These are phyloP conservation scores for Aspergillus quadricinctus DNA, from an alignment of 2,329 filamentous ascomycete species.

Conservation along the genomic window DNA sequence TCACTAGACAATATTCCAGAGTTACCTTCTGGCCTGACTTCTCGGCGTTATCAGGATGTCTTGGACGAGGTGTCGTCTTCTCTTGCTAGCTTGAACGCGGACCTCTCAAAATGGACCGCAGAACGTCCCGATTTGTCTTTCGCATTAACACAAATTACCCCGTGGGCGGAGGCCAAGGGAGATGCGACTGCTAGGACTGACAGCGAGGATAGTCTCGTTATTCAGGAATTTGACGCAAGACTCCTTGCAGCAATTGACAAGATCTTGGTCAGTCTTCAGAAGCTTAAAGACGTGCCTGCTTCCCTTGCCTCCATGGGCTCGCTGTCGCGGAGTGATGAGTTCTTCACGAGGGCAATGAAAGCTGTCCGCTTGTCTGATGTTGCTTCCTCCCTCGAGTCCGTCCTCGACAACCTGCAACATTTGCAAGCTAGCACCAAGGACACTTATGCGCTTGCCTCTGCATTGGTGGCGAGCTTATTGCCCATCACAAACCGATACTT, in stretches of 20 bases:
- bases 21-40: slow-evolving; percentile 51
- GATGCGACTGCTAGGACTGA: slow-evolving; percentile 6
- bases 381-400: slow-evolving; percentile 39
- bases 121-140: slow-evolving; percentile 59
- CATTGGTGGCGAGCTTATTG: slow-evolving; percentile 57
- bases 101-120: slow-evolving; percentile 44
- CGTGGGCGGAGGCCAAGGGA: slow-evolving; percentile 53
- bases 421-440: slow-evolving; percentile 42
- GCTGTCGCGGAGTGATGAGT: slow-evolving; percentile 55
- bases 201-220: slow-evolving; percentile 18
- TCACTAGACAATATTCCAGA: slow-evolving; percentile 42
- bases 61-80: slow-evolving; percentile 24
- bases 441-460: slow-evolving; percentile 46
- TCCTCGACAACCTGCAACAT: slow-evolving; percentile 44
- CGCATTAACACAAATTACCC: slow-evolving; percentile 60
- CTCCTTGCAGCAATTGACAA: slow-evolving; percentile 66
- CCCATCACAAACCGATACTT: slow-evolving; percentile 75
- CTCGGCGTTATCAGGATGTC: slow-evolving; percentile 24
- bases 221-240: slow-evolving; percentile 51
- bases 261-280: slow-evolving; percentile 75
- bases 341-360: slow-evolving; percentile 51
- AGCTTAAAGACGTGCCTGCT: slow-evolving; percentile 52
- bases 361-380: slow-evolving; percentile 59
- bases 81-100: slow-evolving; percentile 27
- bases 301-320: slow-evolving; percentile 61